Evolutionary conservation across 2,329 filamentous ascomycete genomes (phyloP).

Genomic region (Venturia carpophila): DNA sequence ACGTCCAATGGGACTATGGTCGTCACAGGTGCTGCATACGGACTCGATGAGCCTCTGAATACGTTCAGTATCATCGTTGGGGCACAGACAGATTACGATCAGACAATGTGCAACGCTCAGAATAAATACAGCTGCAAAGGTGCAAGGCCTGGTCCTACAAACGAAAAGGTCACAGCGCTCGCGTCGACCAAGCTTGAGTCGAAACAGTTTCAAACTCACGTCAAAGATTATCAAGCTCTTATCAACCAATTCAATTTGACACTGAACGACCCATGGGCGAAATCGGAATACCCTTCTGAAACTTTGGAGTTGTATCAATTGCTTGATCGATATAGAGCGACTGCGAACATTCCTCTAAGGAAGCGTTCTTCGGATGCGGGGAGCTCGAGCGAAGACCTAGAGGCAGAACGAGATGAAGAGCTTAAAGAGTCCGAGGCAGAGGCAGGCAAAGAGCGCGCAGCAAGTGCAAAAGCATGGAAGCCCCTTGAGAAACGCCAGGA

Average conservation of each 20-base stretch:
- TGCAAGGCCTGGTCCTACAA: conserved; percentile 35
- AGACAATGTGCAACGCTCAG: conserved; percentile 40
- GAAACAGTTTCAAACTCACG: conserved; percentile 31
- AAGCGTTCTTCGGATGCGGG: background rate
- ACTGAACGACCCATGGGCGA: conserved; percentile 37
- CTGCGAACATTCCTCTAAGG: conserved; percentile 2
- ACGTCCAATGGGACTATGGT: conserved; percentile 19
- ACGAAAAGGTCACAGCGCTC: conserved; percentile 30
- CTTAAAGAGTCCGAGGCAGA: background rate
- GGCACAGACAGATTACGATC: conserved; percentile 43
- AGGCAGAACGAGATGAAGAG: background rate
- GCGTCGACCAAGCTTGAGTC: conserved; percentile 31
- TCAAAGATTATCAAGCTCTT: conserved; percentile 37
- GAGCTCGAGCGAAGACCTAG: background rate
- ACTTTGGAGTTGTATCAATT: conserved; percentile 33
- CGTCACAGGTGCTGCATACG: conserved; percentile 21
- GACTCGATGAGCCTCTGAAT: conserved; percentile 20
- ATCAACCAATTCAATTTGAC: conserved; percentile 36
- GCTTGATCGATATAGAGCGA: conserved; percentile 27
- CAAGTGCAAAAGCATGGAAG: background rate
- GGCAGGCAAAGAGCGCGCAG: background rate
- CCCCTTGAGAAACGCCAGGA: conserved; percentile 11
- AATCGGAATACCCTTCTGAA: conserved; percentile 28
- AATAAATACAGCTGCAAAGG: conserved; percentile 43
- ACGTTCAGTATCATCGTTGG: conserved; percentile 37